Evolutionary conservation across 805 yeast species (phyloP), one percentile per base, ranked within the genome.

Genomic region (Teunomyces aglyptinius): DNA sequence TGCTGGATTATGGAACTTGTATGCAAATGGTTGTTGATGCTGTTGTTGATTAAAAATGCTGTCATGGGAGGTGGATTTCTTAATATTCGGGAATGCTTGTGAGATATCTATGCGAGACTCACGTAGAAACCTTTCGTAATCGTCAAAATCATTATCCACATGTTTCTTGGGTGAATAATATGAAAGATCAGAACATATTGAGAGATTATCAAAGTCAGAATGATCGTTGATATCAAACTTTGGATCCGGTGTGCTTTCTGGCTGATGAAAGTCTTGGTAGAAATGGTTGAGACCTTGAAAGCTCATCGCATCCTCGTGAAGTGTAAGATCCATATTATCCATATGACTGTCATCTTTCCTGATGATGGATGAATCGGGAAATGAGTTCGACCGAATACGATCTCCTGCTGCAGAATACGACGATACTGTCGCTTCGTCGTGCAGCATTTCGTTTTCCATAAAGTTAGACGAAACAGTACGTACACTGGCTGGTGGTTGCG

Each of bases 1-100:
- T 8, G 63, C 64, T 0, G 76, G 76, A 48, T 71, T 71, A 45
- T 70, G 74, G 51, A 70, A 70, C 43, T 63, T 63, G 32, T 50
- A 51, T n/a, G 50, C 27, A n/a, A 15, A 34, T 24, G 19, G 24
- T 33, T 41, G 47, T 20, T 43, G 8, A 19, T 48, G 18, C 24
- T 18, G 24, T 33, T 41, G 47, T 20, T 44, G 8, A 19, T 48
- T 18, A 51, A 50, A 43, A 52, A 57, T 26, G 26, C 66, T 60
- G 33, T 65, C 67, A 42, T 56, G 59, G 2, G 69, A 59, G 6
- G 45, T 54, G 3, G 71, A 53, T 33, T 56, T 59, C 31, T 57
- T 52, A 6, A 60, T 51, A 40, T 55, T 61, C 3, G 71, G 70
- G 34, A 68, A 62, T 6, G 63, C 61, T 13, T 57, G 51, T 11